Percentiles rank a stretch among this genome's conserved stretches.
These are phyloP conservation scores for Candida yuanshanica DNA, from an alignment of 805 yeast genomes.

Conservation along the genomic window DNA sequence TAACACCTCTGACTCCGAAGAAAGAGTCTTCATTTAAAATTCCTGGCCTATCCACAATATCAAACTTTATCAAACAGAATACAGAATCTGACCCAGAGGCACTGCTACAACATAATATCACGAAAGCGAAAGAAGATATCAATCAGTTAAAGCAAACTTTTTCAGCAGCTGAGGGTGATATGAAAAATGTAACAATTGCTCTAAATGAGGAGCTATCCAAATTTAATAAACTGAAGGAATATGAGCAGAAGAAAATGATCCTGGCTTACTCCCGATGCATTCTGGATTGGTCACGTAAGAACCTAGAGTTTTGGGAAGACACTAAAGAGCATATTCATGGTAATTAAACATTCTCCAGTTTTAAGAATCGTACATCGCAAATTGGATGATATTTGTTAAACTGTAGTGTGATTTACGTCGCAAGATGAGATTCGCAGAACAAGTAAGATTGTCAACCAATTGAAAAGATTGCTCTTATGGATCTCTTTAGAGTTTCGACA, in stretches of 20 bases:
- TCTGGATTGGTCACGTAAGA: conserved; percentile 62
- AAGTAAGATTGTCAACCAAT: too few species aligned
- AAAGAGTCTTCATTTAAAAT: conserved; percentile 39
- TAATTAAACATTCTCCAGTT: neutral
- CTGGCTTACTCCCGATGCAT: conserved; percentile 49
- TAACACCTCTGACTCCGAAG: conserved; percentile 21
- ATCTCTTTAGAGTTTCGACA: too few species aligned
- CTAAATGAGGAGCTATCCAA: conserved; percentile 34
- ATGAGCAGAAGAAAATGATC: conserved; percentile 46
- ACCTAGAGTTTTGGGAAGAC: conserved; percentile 63
- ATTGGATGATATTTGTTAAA: too few species aligned
- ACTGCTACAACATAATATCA: conserved; percentile 47
- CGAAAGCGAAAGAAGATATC: conserved; percentile 40
- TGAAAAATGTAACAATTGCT: conserved; percentile 41
- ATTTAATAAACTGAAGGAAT: conserved; percentile 45
- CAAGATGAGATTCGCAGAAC: too few species aligned
- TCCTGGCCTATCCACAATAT: conserved; percentile 47
- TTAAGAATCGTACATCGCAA: neutral
- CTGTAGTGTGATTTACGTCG: too few species aligned
- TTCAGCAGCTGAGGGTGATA: conserved; percentile 46
- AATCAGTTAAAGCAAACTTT: conserved; percentile 44
- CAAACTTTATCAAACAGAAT: conserved; percentile 50
- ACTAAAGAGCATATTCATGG: conserved; percentile 28
- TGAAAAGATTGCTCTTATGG: too few species aligned
- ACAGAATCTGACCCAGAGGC: conserved; percentile 64